Evolutionary conservation across 495 filamentous ascomycete species (phyloP).

Genomic region (Penicillium paxilli): DNA sequence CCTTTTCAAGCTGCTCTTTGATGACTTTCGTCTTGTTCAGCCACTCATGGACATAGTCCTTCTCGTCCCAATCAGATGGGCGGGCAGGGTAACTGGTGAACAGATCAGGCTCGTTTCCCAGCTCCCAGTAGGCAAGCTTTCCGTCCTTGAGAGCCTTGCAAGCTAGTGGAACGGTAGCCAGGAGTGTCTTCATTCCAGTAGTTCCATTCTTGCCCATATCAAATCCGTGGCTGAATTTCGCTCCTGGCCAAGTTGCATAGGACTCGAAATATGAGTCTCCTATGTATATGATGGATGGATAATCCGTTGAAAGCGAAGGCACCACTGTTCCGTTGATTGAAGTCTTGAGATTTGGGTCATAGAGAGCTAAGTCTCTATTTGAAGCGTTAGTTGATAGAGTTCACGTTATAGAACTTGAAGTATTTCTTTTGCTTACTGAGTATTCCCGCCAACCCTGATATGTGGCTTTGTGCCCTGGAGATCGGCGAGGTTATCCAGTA

Average conservation of each 20-base stretch:
- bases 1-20: conserved; percentile 43
- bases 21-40: conserved; percentile 53
- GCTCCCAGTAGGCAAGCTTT: conserved; percentile 57
- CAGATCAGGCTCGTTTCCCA: conserved; percentile 70
- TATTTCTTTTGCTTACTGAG: conserved; percentile 18
- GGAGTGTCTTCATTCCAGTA: conserved; percentile 48
- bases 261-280: conserved; percentile 68
- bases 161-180: conserved; percentile 55
- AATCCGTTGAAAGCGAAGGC: conserved; percentile 52
- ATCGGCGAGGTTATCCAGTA: conserved; percentile 25
- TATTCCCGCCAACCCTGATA: conserved; percentile 30
- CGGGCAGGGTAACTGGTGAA: conserved; percentile 55
- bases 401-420: background rate
- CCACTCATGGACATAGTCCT: conserved; percentile 62
- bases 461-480: conserved; percentile 27
- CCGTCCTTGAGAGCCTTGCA: conserved; percentile 57
- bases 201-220: conserved; percentile 60
- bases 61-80: conserved; percentile 55
- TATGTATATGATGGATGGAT: conserved; percentile 60
- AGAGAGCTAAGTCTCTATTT: conserved; percentile 59
- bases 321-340: conserved; percentile 57
- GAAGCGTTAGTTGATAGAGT: background rate
- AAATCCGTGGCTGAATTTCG: conserved; percentile 63
- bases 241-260: conserved; percentile 56
- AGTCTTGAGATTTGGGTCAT: conserved; percentile 52